Percentiles rank a stretch among this genome's conserved stretches.
Conservation (phyloP, 768 basidiomycete genomes). For the Fistulinella prunicolor region DNA sequence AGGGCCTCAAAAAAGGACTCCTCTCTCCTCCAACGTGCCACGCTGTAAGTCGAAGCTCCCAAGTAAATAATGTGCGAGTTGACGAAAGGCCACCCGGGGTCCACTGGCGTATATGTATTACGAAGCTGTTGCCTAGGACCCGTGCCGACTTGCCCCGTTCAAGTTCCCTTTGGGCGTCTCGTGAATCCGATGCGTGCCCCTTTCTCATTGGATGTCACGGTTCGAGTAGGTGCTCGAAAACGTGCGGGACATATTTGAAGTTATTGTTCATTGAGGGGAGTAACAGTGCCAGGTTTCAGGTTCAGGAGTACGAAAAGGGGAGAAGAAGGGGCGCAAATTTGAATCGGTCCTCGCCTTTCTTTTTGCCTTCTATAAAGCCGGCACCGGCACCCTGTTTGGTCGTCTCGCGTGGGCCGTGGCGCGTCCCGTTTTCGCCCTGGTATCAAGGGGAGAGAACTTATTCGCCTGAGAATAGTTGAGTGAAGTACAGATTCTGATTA, state of each 20-base stretch:
- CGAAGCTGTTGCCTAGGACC: no score
- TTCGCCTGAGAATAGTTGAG: conserved; percentile 14
- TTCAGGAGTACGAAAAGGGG: background rate
- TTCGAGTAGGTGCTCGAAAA: background rate
- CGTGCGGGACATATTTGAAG: background rate
- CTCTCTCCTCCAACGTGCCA: background rate
- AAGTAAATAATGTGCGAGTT: no score
- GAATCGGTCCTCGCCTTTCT: background rate
- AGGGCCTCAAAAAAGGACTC: background rate
- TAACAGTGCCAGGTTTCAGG: no score
- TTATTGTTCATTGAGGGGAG: background rate
- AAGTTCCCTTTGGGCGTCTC: background rate
- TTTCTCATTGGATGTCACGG: background rate
- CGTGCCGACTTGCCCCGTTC: background rate
- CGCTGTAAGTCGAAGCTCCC: no score
- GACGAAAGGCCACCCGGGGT: no score
- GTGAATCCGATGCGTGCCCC: background rate
- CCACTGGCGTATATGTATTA: background rate
- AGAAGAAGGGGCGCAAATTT: background rate
- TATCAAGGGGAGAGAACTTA: conserved; percentile 4
- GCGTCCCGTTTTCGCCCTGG: background rate
- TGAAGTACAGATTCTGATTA: conserved; percentile 4
- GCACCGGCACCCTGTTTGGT: background rate
- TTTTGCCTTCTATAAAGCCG: background rate
- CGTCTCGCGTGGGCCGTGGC: no score